Percentiles rank a stretch among this genome's conserved stretches.
phyloP scores from a whole-genome alignment of 176 grass and related monocot species.

The Oryza brachyantha region DNA sequence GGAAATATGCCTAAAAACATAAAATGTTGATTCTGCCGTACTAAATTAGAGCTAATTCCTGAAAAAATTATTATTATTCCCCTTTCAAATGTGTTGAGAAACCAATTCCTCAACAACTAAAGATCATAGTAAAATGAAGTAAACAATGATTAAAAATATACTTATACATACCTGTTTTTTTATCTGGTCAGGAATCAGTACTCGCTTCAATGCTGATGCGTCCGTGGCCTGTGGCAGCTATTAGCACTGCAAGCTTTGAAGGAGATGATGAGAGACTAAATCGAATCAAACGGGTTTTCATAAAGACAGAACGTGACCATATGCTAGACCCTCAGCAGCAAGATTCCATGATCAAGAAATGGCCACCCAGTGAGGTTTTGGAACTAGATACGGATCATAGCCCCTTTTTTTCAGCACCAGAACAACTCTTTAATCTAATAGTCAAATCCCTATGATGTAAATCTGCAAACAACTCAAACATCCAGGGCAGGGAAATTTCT shows the following conservation, averaged over 20 bases:
- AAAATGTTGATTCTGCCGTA: not conserved
- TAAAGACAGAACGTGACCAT: conserved; percentile 54
- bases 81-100: not conserved
- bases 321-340: conserved; percentile 60
- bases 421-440: conserved; percentile 48
- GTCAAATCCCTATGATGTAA: conserved; percentile 51
- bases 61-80: not conserved
- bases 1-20: not conserved
- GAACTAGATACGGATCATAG: conserved; percentile 58
- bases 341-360: conserved; percentile 66
- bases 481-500: not conserved
- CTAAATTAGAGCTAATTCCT: not conserved
- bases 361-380: conserved; percentile 65
- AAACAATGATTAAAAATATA: not conserved
- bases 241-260: conserved; percentile 39
- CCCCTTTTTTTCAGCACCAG: conserved; percentile 68
- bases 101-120: conserved; percentile 5
- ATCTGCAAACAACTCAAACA: conserved; percentile 7
- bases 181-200: conserved; percentile 45
- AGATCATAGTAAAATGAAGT: not conserved
- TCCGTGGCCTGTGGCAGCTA: conserved; percentile 47
- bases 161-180: conserved; percentile 15
- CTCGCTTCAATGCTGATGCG: conserved; percentile 62
- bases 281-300: conserved; percentile 43
- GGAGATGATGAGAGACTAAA: conserved; percentile 38